A percentile compares a stretch with the other conserved stretches of the same genome.
Evolutionary conservation across 495 filamentous ascomycete species (phyloP).

Genomic region (Usnea hakonensis): DNA sequence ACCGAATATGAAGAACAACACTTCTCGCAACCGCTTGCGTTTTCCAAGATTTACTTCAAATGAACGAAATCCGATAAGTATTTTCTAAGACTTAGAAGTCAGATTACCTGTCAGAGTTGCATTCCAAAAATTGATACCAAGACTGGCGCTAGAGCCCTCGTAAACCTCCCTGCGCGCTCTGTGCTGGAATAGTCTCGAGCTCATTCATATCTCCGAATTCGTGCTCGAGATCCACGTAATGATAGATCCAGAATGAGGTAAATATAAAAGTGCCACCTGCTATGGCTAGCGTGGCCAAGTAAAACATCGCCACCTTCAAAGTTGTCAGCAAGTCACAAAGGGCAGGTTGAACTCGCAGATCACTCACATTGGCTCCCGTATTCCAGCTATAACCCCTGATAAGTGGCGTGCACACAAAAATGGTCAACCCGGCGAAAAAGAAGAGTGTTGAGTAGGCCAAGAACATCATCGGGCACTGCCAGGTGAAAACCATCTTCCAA

Average conservation of each 20-base stretch:
- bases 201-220: slow-evolving; percentile 1
- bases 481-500: slow-evolving; percentile 30
- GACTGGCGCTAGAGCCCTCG: too few species aligned
- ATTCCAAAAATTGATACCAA: too few species aligned
- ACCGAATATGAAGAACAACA: too few species aligned
- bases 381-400: slow-evolving; percentile 14
- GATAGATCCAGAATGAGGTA: slow-evolving; percentile 31
- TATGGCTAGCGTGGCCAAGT: slow-evolving; percentile 17
- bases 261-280: slow-evolving; percentile 24
- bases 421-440: slow-evolving; percentile 26
- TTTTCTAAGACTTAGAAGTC: too few species aligned
- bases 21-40: too few species aligned
- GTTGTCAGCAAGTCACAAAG: neutral
- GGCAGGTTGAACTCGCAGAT: neutral
- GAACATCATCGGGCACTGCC: slow-evolving; percentile 30
- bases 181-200: too few species aligned
- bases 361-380: slow-evolving; percentile 5
- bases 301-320: slow-evolving; percentile 24
- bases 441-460: slow-evolving; percentile 25
- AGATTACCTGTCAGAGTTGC: too few species aligned
- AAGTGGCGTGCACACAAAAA: slow-evolving; percentile 27
- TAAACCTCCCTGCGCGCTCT: too few species aligned
- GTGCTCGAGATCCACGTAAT: slow-evolving; percentile 25
- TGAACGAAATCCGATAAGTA: too few species aligned
- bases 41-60: too few species aligned